Base-by-base conservation (phyloP, 2,329 filamentous ascomycete genomes). In the Pseudocercospora fijiensis region DNA sequence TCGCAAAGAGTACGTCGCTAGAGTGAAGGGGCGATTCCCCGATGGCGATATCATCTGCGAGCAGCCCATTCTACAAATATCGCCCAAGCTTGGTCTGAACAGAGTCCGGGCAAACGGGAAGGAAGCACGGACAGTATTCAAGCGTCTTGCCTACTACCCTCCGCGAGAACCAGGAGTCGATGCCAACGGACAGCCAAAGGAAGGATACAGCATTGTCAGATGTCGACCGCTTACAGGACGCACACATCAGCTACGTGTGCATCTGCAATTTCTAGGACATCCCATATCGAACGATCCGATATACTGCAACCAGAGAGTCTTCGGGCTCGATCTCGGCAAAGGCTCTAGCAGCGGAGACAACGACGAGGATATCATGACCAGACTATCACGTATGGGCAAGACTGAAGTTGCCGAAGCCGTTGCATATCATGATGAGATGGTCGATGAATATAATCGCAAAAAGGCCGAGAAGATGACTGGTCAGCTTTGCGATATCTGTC, bases 221-320 rank as follows among this genome's bases (percentile, higher is more conserved):
- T 98, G 95, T 76, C 85, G 96, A 62, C 95, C 95, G 0, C 86
- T 98, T 27, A 99, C 95, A 0, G 95, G 95, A 0, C 86, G 95
- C 57, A 99, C 95, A 11, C 95, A 99, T 74, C 95, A 99, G 76
- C 85, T 99, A 56, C 88, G 95, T 33, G 95, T 99, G 18, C 95
- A 99, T 73, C 83, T 99, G 16, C 95, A 99, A 75, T 96, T 91
- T 76, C 82, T 99, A 3, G 95, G 95, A 1, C 90, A 98, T 74
- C 95, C 95, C 1, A 98, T 99, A 70, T 88, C 92, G 68, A 99
- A 99, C 76, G 95, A 99, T 74, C 95, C 95, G 7, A 98, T 99
- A 71, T 99, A 99, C 77, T 92, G 91, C 72, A 99, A 99, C 75
- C 88, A 91, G 74, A 88, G 88, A 62, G 95, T 99, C 10, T 99